These are phyloP conservation scores for Vickermania ingenoplastis DNA, from an alignment of 208 protist genomes.

Conservation along the genomic window DNA sequence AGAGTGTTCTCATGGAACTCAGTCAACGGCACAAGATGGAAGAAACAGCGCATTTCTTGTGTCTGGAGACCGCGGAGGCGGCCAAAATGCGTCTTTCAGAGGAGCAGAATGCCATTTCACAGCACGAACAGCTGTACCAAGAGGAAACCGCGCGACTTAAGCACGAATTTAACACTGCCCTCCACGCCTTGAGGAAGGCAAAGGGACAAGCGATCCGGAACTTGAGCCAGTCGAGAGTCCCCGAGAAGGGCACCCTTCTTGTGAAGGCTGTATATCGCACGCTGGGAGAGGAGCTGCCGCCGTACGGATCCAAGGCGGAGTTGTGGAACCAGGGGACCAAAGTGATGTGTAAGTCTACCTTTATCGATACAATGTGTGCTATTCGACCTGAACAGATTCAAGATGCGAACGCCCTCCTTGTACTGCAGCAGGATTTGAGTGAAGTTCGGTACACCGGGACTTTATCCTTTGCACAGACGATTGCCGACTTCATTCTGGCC, in stretches of 20 bases:
- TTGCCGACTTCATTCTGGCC: constrained; percentile 44
- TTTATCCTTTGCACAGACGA: constrained; percentile 28
- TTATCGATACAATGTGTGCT: constrained; percentile 24
- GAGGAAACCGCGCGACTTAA: constrained; percentile 14
- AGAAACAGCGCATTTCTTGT: background rate
- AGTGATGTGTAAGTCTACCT: constrained; percentile 36
- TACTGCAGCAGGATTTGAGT: constrained; percentile 22
- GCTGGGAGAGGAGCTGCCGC: constrained; percentile 47
- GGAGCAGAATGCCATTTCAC: constrained; percentile 1
- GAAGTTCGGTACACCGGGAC: constrained; percentile 35
- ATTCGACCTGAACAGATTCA: constrained; percentile 24
- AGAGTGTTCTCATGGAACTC: constrained; percentile 5
- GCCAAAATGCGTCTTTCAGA: background rate
- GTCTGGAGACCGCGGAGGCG: background rate
- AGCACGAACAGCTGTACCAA: constrained; percentile 12
- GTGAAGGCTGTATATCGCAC: constrained; percentile 41
- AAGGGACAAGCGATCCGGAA: constrained; percentile 28
- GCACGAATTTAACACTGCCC: constrained; percentile 17
- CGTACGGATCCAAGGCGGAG: constrained; percentile 20
- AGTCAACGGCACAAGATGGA: constrained; percentile 8
- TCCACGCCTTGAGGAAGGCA: constrained; percentile 17
- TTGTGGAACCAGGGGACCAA: constrained; percentile 32
- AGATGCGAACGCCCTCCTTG: constrained; percentile 23
- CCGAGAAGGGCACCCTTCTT: constrained; percentile 37
- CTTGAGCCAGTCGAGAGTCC: constrained; percentile 21